Evolutionary conservation across 441 rosid genomes (phyloP).

Genomic region (Croton setiger): DNA sequence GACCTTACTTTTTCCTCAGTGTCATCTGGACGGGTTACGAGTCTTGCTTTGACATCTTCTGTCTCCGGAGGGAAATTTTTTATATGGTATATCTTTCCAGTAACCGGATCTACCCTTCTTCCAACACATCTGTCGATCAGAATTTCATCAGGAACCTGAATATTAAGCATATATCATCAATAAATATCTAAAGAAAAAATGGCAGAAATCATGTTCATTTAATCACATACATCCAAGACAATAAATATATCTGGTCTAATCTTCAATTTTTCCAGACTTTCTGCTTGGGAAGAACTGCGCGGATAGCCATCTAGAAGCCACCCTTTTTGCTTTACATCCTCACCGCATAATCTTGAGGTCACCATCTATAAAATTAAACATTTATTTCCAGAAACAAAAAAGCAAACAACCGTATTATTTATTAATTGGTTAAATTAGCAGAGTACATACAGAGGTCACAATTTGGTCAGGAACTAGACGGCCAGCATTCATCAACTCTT

Average conservation of each 20-base stretch:
- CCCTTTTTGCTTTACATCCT: constrained; percentile 75
- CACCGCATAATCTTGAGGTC: constrained; percentile 53
- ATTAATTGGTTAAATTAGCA: constrained; percentile 15
- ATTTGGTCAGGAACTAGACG: constrained; percentile 85
- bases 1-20: constrained; percentile 66
- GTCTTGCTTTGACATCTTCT: constrained; percentile 73
- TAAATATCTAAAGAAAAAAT: constrained; percentile 5
- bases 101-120: constrained; percentile 73
- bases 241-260: constrained; percentile 72
- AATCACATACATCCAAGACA: constrained; percentile 59
- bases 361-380: constrained; percentile 58
- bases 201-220: no score
- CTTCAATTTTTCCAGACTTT: constrained; percentile 65
- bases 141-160: constrained; percentile 95
- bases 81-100: constrained; percentile 81
- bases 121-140: constrained; percentile 91
- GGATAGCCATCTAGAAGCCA: constrained; percentile 99
- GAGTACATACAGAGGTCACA: constrained; percentile 54
- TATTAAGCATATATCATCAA: constrained; percentile 25
- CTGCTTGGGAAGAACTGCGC: constrained; percentile 66
- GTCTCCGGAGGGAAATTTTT: constrained; percentile 67
- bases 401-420: background rate
- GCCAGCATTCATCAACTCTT: constrained; percentile 79
- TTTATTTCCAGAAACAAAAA: constrained; percentile 13
- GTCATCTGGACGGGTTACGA: constrained; percentile 76